These are phyloP conservation scores for Bolboschoenoplectus hybrid DNA, from an alignment of 202 grass and related monocot species.

Conservation along the genomic window DNA sequence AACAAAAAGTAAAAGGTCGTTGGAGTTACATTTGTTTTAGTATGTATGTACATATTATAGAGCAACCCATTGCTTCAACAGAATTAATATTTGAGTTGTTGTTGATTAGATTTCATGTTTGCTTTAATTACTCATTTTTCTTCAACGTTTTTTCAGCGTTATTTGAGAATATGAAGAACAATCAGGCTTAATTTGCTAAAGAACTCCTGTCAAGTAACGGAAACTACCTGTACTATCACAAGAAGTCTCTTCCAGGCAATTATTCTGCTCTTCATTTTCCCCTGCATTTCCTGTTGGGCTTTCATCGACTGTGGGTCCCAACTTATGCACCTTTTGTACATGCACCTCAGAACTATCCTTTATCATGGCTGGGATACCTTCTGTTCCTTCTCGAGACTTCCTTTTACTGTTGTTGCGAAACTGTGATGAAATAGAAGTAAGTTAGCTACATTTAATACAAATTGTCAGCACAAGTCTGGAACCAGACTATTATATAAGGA, in stretches of 20 bases:
- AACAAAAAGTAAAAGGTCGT: background rate
- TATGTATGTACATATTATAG: background rate
- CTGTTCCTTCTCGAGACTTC: background rate
- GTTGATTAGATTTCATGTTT: background rate
- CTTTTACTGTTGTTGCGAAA: slow-evolving; percentile 22
- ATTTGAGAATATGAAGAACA: background rate
- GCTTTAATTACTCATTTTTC: background rate
- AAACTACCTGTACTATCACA: background rate
- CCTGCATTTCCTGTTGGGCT: background rate
- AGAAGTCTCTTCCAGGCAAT: background rate
- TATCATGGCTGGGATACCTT: background rate
- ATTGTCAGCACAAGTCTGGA: background rate
- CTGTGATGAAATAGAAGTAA: background rate
- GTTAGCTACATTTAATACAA: background rate
- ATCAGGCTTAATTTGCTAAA: background rate
- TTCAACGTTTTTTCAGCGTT: background rate
- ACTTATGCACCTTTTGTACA: slow-evolving; percentile 20
- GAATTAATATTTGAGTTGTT: background rate
- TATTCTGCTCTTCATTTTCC: background rate
- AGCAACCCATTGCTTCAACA: background rate
- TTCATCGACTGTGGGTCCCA: background rate
- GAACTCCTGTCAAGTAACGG: background rate
- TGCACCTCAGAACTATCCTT: slow-evolving; percentile 15
- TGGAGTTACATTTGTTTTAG: background rate
- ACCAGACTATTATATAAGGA: background rate